Conservation (phyloP, 2,329 filamentous ascomycete genomes). For the Diaporthe sp. region DNA sequence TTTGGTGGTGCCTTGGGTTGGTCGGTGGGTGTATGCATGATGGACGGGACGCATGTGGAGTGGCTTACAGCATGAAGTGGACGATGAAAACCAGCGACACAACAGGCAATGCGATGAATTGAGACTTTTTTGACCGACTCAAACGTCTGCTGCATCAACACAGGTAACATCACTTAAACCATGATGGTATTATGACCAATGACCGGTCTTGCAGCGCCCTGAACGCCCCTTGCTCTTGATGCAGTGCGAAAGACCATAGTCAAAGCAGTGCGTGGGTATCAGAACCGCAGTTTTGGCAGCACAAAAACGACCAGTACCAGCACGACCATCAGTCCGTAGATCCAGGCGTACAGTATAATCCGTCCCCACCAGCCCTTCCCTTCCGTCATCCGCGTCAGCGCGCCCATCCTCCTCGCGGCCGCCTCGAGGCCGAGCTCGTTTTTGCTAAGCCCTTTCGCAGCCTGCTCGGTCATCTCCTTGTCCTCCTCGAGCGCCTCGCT, state of each 20-base stretch:
- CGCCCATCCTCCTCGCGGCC: conserved; percentile 83
- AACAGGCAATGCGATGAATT: conserved; percentile 22
- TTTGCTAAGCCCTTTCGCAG: conserved; percentile 81
- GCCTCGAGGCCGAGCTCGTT: conserved; percentile 83
- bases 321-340: conserved; percentile 84
- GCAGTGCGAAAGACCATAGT: neutral
- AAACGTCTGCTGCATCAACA: neutral
- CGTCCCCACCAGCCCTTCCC: conserved; percentile 90
- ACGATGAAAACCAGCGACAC: neutral
- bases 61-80: no score
- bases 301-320: conserved; percentile 87
- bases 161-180: no score
- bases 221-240: conserved; percentile 2
- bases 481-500: conserved; percentile 78
- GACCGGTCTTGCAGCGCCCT: neutral
- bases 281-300: conserved; percentile 90
- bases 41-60: neutral
- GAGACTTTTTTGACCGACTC: neutral
- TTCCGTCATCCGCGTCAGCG: conserved; percentile 84
- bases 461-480: conserved; percentile 79
- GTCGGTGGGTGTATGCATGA: neutral
- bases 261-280: conserved; percentile 43
- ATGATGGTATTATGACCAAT: neutral
- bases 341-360: conserved; percentile 86
- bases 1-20: neutral